These are phyloP conservation scores for Rhodocollybia butyracea DNA, from an alignment of 768 basidiomycete genomes.

Conservation along the genomic window DNA sequence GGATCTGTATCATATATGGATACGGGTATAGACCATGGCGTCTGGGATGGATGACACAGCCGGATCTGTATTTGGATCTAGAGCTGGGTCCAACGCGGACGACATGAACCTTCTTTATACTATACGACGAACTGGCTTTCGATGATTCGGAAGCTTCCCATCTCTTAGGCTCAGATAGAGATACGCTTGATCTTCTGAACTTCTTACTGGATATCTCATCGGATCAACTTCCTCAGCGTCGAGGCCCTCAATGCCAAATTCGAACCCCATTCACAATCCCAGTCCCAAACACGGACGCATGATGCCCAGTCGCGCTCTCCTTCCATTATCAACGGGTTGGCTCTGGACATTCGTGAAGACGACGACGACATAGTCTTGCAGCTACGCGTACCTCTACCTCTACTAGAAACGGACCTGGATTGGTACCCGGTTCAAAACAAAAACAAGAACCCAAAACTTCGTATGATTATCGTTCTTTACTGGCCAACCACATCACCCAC, in stretches of 20 bases:
- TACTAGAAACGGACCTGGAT: neutral
- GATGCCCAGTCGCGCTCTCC: too few species aligned
- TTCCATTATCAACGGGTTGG: neutral
- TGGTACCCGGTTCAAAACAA: too few species aligned
- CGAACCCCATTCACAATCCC: too few species aligned
- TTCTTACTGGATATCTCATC: too few species aligned
- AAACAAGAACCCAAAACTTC: neutral
- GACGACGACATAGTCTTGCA: neutral
- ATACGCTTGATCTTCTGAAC: neutral
- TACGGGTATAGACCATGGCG: too few species aligned
- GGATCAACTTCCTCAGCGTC: too few species aligned
- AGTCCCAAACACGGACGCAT: too few species aligned
- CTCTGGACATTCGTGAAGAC: neutral
- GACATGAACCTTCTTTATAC: neutral
- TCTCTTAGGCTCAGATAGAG: neutral
- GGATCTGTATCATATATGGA: too few species aligned
- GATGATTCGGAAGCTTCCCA: neutral
- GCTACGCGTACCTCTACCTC: neutral
- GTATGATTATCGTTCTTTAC: neutral
- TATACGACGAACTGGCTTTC: too few species aligned
- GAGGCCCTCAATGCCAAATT: too few species aligned
- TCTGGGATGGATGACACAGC: too few species aligned
- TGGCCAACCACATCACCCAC: neutral
- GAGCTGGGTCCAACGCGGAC: neutral
- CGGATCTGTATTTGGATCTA: neutral